Percentiles rank a stretch among this genome's conserved stretches.
These are phyloP conservation scores for Cunninghamia lanceolata DNA, from an alignment of 75 land plant genomes.

Conservation along the genomic window DNA sequence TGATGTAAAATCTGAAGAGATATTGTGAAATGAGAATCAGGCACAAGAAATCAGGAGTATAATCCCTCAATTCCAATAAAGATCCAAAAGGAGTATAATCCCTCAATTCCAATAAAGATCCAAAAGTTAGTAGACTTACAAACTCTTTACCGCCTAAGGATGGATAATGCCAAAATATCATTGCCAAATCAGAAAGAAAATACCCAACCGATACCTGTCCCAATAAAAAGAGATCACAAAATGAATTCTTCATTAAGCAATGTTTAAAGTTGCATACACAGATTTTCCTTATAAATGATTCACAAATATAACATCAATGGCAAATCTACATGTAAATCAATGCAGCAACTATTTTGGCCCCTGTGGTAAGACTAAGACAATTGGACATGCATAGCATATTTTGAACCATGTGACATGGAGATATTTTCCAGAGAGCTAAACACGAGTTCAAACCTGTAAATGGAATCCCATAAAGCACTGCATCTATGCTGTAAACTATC, in stretches of 20 bases:
- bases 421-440: background rate
- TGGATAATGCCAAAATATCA: slow-evolving; percentile 73
- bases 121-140: slow-evolving; percentile 41
- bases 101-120: background rate
- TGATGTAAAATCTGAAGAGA: slow-evolving; percentile 65
- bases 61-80: background rate
- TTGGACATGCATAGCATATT: background rate
- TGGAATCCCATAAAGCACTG: background rate
- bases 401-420: background rate
- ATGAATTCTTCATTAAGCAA: background rate
- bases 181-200: slow-evolving; percentile 72
- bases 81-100: background rate
- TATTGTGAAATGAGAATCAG: background rate
- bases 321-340: background rate
- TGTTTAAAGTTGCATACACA: background rate
- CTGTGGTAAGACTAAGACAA: background rate
- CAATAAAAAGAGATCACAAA: slow-evolving; percentile 3
- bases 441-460: background rate
- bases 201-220: slow-evolving; percentile 82
- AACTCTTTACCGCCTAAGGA: slow-evolving; percentile 77
- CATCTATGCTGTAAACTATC: background rate
- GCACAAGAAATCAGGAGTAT: background rate
- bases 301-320: background rate
- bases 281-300: background rate
- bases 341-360: background rate